Evolutionary conservation across 2,329 filamentous ascomycete species (phyloP), one percentile per base, ranked within the genome.

Genomic region (Arthrobotrys sinensis): DNA sequence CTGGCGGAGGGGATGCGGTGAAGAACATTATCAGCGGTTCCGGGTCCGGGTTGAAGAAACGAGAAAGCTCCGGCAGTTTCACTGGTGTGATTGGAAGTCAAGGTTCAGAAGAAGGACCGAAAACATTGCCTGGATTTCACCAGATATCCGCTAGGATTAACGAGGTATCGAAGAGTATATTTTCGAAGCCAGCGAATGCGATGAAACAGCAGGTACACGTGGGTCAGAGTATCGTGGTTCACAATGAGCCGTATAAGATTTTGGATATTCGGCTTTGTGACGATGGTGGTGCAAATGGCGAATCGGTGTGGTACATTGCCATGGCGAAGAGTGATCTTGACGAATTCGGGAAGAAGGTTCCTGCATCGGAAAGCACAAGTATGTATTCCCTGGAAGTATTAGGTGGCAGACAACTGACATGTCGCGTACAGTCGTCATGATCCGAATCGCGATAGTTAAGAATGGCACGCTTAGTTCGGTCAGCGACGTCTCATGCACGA

Each of bases 191-290:
- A 16, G 81, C 81, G 21, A 80, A 81, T 45, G 80, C 81, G 5
- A 82, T 82, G 81, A 81, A 80, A 55, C 80, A 82, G 38, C 80
- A 81, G 68, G 68, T 82, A 34, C 79, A 81, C 38, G 69, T 82
- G 24, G 80, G 81, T 4, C 80, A 80, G 46, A 80, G 80, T 12
- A 75, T 82, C 7, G 43, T 81, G 1, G 64, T 82, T 43, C 71
- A 80, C 53, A 79, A 80, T 19, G 70, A 80, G n/a, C 77, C 80
- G 45, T 75, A 80, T 8, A 68, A 73, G 14, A 79, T 68, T 16
- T 64, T 80, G 40, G 80, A 82, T 34, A 80, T 81, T 14, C 32
- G 67, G 34, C 50, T 78, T 19, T 78, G 75, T 36, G 40, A 79
- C 60, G 65, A 82, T 79, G 79, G 80, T 70, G 21, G 60, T 53